Percentiles rank a stretch among this genome's conserved stretches.
Evolutionary conservation across 139 green algal genomes (phyloP).

Genomic region (Edaphochlamys debaryana): DNA sequence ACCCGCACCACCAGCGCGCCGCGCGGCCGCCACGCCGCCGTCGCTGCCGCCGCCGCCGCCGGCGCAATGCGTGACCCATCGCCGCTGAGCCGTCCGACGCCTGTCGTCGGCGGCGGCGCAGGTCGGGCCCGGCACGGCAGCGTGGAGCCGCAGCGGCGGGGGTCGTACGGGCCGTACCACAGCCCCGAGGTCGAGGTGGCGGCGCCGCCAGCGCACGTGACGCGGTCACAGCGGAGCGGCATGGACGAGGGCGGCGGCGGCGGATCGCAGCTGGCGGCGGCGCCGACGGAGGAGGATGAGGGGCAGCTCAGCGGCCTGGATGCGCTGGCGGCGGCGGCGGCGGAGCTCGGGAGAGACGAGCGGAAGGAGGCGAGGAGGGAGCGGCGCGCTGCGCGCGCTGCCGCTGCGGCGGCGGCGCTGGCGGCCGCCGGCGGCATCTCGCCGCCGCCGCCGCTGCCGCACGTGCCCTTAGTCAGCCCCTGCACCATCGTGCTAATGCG

Average conservation of each 20-base stretch:
- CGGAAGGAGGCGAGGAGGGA: neutral
- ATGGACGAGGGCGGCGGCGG: neutral
- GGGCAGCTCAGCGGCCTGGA: constrained; percentile 2
- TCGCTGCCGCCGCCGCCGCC: no score
- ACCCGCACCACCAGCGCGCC: no score
- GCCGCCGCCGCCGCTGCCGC: neutral
- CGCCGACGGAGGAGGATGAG: neutral
- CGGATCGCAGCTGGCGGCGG: neutral
- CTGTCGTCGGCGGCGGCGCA: neutral
- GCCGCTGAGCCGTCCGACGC: no score
- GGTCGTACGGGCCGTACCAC: neutral
- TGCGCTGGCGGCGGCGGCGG: constrained; percentile 22
- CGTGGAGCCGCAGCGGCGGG: neutral
- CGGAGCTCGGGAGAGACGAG: constrained; percentile 7
- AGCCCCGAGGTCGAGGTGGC: neutral
- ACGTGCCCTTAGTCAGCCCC: neutral
- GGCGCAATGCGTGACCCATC: no score
- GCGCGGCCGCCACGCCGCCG: no score
- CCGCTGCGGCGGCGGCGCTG: neutral
- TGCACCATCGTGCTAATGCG: neutral
- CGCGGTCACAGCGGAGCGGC: no score
- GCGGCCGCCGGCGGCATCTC: neutral
- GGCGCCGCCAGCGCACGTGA: no score
- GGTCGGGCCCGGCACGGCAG: neutral
- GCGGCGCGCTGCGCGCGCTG: neutral